phyloP scores from a whole-genome alignment of 305 asterid genomes.

The Solanum hybrid region DNA sequence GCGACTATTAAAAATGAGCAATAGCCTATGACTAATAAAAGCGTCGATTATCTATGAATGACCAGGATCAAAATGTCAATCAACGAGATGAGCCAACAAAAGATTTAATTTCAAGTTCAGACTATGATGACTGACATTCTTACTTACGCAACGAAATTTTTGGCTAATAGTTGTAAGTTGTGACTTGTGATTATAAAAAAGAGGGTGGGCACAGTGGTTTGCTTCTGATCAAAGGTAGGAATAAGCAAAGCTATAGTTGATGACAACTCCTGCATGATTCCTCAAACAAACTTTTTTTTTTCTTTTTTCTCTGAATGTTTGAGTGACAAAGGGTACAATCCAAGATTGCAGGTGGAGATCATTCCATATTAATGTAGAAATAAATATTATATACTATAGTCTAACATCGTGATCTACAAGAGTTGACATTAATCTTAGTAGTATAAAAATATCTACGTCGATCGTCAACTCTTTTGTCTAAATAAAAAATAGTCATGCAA shows the following conservation, averaged over 20 bases:
- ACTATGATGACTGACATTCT: neutral
- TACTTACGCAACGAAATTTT: neutral
- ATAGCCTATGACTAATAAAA: neutral
- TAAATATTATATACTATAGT: neutral
- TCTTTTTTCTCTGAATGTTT: neutral
- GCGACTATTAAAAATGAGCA: too few species aligned
- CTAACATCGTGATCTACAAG: neutral
- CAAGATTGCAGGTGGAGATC: neutral
- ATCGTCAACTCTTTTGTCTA: neutral
- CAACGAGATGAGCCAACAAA: neutral
- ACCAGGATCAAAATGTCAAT: neutral
- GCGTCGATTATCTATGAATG: neutral
- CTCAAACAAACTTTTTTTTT: neutral
- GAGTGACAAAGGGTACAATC: neutral
- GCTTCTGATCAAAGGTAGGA: constrained; percentile 14
- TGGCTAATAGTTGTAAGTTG: neutral
- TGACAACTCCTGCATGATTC: neutral
- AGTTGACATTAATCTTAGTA: neutral
- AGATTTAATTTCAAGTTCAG: neutral
- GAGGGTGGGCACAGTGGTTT: neutral
- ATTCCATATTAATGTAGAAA: neutral
- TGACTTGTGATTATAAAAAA: neutral
- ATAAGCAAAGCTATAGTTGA: neutral
- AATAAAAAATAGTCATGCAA: neutral
- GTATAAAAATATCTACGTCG: neutral